Evolutionary conservation across 768 basidiomycete genomes (phyloP).

Genomic region (Pleurotus cornucopiae): DNA sequence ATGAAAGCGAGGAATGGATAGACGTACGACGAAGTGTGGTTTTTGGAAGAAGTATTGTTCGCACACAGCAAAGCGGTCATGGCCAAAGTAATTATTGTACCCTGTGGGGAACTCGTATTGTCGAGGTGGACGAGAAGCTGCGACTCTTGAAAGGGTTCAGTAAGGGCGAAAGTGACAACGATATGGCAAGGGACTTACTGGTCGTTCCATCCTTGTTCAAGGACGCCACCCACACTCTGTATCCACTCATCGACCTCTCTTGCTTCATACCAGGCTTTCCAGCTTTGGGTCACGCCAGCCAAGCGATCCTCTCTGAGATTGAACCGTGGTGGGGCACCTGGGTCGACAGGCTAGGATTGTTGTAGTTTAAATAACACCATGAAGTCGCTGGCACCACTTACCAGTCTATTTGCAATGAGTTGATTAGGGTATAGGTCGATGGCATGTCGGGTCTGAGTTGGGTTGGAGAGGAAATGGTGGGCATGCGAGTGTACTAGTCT

Average conservation of each 20-base stretch:
- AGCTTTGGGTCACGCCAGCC: conserved; percentile 70
- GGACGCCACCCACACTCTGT: conserved; percentile 81
- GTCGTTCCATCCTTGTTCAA: conserved; percentile 86
- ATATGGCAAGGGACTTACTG: conserved; percentile 44
- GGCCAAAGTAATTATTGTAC: conserved; percentile 77
- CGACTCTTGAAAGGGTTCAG: conserved; percentile 39
- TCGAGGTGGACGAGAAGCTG: conserved; percentile 48
- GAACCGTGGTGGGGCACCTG: conserved; percentile 59
- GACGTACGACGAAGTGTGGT: conserved; percentile 45
- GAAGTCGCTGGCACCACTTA: conserved; percentile 22
- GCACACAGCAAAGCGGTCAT: conserved; percentile 78
- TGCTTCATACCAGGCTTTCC: conserved; percentile 75
- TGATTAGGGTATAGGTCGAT: conserved; percentile 83
- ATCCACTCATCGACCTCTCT: conserved; percentile 93
- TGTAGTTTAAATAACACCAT: conserved; percentile 7
- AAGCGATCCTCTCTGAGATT: conserved; percentile 73
- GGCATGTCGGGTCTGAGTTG: conserved; percentile 44
- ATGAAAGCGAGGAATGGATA: not conserved
- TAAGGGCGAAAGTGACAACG: too few relatives aligned
- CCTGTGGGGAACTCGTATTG: conserved; percentile 97
- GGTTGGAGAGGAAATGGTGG: conserved; percentile 55
- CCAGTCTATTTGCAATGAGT: conserved; percentile 78
- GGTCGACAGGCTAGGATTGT: conserved; percentile 63
- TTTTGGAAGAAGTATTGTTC: conserved; percentile 88
- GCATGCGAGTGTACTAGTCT: conserved; percentile 80